Evolutionary conservation across 306 rosid genomes (phyloP), one percentile per base, ranked within the genome.

Genomic region (Vigna angularis): DNA sequence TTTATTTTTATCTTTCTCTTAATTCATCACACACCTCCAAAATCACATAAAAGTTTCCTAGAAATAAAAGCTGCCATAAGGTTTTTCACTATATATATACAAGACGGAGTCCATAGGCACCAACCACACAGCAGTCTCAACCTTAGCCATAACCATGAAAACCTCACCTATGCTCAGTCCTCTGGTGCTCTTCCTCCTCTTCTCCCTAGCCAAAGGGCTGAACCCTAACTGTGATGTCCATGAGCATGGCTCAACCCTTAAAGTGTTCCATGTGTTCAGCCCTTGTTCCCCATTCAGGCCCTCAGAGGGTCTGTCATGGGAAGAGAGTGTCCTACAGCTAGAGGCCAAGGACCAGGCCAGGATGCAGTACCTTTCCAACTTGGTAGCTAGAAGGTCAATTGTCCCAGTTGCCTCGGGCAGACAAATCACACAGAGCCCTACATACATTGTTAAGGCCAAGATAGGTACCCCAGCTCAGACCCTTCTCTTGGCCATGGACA

Each of bases 391-490:
- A 32, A 88, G 75, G n/a, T 90, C 99, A 4, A 64, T 85, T 11
- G 88, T 84, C 20, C 99, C 99, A 17, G 80, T 95, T 10, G 98
- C 98, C 11, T 95, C 98, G 0, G 99, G 87, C 6, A 61, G 99
- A 55, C 99, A 93, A 71, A 83, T 95, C 12, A 86, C 82, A 0
- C 98, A 93, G 77, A 95, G 91, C 85, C 93, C 99, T 1, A 85
- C 96, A 0, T 95, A 91, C 80, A 88, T 95, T 30, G 96, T 95
- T 2, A 78, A 83, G 28, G 89, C 93, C 50, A 87, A 76, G 61
- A 81, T 95, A 42, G 99, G 99, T 0, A 91, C 96, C 1, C 99
- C 99, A 0, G 66, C 94, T 48, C 99, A 93, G 82, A 93, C 88
- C 11, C 44, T 95, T 71, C 92, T 95, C 16, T 0, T 95, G 86